These are phyloP conservation scores for Fraxinus latifolia DNA, from an alignment of 305 asterid species.

Conservation along the genomic window DNA sequence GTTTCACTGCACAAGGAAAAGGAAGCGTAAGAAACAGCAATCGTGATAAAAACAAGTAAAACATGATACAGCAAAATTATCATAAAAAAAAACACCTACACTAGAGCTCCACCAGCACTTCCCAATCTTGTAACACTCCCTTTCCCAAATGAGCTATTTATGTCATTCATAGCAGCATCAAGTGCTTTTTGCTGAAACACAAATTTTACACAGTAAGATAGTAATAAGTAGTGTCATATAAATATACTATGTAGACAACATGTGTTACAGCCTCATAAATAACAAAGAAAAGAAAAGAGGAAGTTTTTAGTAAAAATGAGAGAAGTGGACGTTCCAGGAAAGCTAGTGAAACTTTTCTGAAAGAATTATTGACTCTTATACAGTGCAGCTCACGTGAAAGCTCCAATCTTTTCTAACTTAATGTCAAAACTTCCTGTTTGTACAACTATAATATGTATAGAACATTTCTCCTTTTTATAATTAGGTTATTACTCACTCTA, in stretches of 20 bases:
- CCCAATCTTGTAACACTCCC: slow-evolving; percentile 98
- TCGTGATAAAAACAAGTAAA: background rate
- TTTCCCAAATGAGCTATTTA: slow-evolving; percentile 90
- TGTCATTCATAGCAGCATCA: slow-evolving; percentile 95
- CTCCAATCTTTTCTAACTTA: background rate
- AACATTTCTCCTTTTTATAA: background rate
- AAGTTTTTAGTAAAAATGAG: background rate
- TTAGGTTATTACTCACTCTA: background rate
- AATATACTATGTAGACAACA: background rate
- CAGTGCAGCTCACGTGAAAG: background rate
- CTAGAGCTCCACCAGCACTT: slow-evolving; percentile 96
- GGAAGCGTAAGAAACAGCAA: slow-evolving; percentile 3
- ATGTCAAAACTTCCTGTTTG: background rate
- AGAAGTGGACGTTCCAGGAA: background rate
- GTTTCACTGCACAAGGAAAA: slow-evolving; percentile 65
- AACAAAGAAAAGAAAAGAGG: background rate
- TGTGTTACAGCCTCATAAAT: background rate
- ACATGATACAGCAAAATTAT: background rate
- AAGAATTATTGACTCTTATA: too few relatives aligned
- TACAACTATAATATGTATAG: background rate
- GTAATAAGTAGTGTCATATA: slow-evolving; percentile 8
- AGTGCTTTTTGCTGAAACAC: slow-evolving; percentile 81
- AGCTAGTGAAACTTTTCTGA: background rate
- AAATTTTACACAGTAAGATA: background rate
- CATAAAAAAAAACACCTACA: slow-evolving; percentile 50